Conservation (phyloP, 345 rosid species). For the Lumnitzera racemosa region DNA sequence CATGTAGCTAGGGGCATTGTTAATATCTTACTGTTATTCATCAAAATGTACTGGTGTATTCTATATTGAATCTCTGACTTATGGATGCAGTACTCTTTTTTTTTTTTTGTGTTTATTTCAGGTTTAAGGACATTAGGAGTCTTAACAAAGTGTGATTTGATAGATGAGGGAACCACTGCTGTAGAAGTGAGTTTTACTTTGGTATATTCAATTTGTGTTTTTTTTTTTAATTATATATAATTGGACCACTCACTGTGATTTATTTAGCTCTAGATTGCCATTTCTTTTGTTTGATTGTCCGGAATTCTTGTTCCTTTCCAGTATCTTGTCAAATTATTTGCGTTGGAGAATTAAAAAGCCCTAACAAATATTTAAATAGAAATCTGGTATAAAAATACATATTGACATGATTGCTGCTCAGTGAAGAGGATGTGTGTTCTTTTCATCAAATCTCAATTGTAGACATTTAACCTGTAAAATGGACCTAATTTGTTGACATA, state of each 20-base stretch:
- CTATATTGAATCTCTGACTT: not conserved
- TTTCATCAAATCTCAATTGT: constrained; percentile 63
- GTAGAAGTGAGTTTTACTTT: constrained; percentile 37
- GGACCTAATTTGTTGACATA: constrained; percentile 22
- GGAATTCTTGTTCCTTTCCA: too few relatives aligned
- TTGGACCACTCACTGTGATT: not conserved
- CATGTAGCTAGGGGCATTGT: not conserved
- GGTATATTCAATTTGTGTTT: not conserved
- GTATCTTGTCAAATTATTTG: constrained; percentile 35
- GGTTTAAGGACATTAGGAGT: constrained; percentile 76
- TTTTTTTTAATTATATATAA: not conserved
- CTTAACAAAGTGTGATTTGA: constrained; percentile 67
- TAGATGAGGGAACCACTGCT: constrained; percentile 79
- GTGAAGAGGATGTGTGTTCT: constrained; percentile 55
- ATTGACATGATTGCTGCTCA: constrained; percentile 69
- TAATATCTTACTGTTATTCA: not conserved
- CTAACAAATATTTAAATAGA: constrained; percentile 11
- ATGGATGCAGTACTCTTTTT: too few relatives aligned
- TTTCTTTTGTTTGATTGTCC: not conserved
- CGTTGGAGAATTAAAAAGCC: constrained; percentile 74
- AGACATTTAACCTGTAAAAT: constrained; percentile 55
- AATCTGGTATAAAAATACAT: constrained; percentile 64
- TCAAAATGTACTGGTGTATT: not conserved
- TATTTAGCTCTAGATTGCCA: too few relatives aligned
- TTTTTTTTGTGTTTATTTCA: constrained; percentile 9